Percentiles rank a stretch among this genome's conserved stretches.
phyloP scores from a whole-genome alignment of 768 basidiomycete genomes.

The Auriculariales sp. region DNA sequence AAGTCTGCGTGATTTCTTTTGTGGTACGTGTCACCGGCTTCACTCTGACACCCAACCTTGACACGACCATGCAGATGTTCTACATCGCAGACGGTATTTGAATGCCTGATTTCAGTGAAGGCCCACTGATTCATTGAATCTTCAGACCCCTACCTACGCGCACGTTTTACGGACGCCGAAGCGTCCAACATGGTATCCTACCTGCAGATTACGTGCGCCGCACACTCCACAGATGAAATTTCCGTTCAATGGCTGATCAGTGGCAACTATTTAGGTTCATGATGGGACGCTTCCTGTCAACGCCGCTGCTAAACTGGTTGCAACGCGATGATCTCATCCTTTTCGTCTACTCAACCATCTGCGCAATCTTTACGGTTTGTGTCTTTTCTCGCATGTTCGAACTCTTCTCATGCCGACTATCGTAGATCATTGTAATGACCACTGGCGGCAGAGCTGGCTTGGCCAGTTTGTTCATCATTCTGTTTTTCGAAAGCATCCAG shows the following conservation, averaged over 20 bases:
- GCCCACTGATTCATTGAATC: not conserved
- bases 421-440: not conserved
- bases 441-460: not conserved
- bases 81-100: constrained; percentile 4
- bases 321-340: not conserved
- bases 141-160: constrained; percentile 11
- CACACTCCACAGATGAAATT: no score
- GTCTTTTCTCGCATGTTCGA: not conserved
- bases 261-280: no score
- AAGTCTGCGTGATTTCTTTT: constrained; percentile 12
- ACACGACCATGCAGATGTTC: not conserved
- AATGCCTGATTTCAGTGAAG: constrained; percentile 12
- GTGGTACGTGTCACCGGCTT: constrained; percentile 11
- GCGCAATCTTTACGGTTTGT: not conserved
- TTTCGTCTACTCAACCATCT: not conserved
- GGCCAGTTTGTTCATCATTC: not conserved
- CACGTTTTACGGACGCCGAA: constrained; percentile 10
- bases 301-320: not conserved
- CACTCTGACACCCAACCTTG: no score
- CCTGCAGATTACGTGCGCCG: constrained; percentile 17
- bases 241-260: no score
- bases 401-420: not conserved
- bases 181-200: constrained; percentile 21
- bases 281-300: not conserved
- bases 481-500: constrained; percentile 18